Conservation (phyloP, 108 stramenopile genomes). For the Skeletonema grethae region DNA sequence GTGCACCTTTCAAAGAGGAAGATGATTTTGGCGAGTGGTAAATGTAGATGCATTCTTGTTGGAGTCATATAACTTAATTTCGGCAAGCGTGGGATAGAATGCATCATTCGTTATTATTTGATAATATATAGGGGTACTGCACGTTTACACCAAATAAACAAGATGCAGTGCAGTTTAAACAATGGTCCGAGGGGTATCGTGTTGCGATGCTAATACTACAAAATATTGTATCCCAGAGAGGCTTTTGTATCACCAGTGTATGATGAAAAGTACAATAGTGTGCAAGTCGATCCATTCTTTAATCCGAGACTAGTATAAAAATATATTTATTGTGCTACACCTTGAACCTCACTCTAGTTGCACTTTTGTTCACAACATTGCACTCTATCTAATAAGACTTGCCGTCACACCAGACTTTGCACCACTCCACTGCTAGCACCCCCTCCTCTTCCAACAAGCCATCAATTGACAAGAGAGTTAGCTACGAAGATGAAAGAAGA, state of each 20-base stretch:
- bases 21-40: constrained; percentile 44
- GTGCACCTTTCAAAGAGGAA: constrained; percentile 53
- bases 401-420: not conserved
- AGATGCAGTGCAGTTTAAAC: not conserved
- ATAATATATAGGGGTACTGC: not conserved
- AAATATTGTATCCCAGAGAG: constrained; percentile 1
- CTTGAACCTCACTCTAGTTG: not conserved
- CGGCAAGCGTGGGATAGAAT: not conserved
- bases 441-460: too few relatives aligned
- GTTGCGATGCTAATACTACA: constrained; percentile 1
- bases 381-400: too few relatives aligned
- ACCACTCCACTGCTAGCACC: too few relatives aligned
- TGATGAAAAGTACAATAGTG: constrained; percentile 18
- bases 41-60: not conserved
- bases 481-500: not conserved
- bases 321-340: not conserved
- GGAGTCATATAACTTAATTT: not conserved
- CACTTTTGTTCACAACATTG: too few relatives aligned
- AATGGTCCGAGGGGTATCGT: constrained; percentile 1
- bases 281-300: constrained; percentile 20
- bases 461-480: not conserved
- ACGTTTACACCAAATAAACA: not conserved
- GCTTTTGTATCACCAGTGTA: constrained; percentile 24
- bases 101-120: not conserved
- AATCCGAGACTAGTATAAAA: constrained; percentile 1